Percentiles rank a stretch among this genome's conserved stretches.
Evolutionary conservation across 192 early-diverging fungal genomes (phyloP).

Genomic region (Coemansia sp.): DNA sequence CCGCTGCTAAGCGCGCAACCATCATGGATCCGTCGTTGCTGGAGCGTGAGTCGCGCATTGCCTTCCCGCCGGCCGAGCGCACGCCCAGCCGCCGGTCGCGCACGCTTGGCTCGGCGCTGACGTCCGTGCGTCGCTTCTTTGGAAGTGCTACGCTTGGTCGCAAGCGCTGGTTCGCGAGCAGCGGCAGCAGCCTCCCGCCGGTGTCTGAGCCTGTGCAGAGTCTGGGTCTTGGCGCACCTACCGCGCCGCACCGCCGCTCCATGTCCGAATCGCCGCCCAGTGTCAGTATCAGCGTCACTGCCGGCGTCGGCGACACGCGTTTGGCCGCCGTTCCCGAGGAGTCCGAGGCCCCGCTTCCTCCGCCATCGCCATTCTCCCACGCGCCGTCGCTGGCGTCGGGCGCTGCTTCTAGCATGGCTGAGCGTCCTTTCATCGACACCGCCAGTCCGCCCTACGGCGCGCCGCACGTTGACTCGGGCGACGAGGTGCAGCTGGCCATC

Average conservation of each 20-base stretch:
- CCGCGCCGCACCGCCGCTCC: constrained; percentile 42
- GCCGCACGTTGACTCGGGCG: constrained; percentile 57
- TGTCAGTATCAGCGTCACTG: constrained; percentile 34
- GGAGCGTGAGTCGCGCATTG: constrained; percentile 25
- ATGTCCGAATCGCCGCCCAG: constrained; percentile 52
- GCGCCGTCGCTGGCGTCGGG: constrained; percentile 40
- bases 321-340: constrained; percentile 49
- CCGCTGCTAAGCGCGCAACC: constrained; percentile 44
- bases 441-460: constrained; percentile 44
- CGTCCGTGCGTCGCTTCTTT: constrained; percentile 51
- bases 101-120: constrained; percentile 46
- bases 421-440: constrained; percentile 16
- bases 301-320: constrained; percentile 20
- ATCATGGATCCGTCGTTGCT: constrained; percentile 42
- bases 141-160: not conserved
- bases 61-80: constrained; percentile 31
- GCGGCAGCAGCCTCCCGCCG: constrained; percentile 30
- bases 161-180: constrained; percentile 13
- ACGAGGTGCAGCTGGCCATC: constrained; percentile 84
- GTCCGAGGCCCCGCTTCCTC: constrained; percentile 16
- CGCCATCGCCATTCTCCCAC: constrained; percentile 45
- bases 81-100: constrained; percentile 34
- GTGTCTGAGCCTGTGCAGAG: constrained; percentile 10
- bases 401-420: constrained; percentile 13
- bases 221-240: constrained; percentile 32